Evolutionary conservation across 2,329 filamentous ascomycete species (phyloP).

Genomic region (Verticillium isaacii): DNA sequence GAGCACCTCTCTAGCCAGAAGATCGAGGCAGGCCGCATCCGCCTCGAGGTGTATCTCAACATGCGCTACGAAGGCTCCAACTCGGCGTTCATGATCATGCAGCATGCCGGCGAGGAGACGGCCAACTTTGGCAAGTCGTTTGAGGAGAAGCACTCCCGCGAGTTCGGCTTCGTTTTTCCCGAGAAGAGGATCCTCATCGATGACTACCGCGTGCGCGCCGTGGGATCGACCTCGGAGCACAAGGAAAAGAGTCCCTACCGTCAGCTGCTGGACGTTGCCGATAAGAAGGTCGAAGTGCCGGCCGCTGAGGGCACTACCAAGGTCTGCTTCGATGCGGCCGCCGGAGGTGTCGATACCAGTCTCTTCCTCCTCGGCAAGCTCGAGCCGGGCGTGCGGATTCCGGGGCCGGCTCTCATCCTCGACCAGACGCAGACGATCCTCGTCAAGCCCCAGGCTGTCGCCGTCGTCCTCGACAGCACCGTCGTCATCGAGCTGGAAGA

Average conservation of each 20-base stretch:
- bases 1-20: constrained; percentile 19
- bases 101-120: constrained; percentile 17
- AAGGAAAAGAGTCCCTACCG: constrained; percentile 11
- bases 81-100: constrained; percentile 31
- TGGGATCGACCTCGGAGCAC: constrained; percentile 8
- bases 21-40: constrained; percentile 29
- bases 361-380: constrained; percentile 21
- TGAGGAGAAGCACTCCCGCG: constrained; percentile 65
- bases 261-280: constrained; percentile 6
- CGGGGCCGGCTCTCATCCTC: constrained; percentile 67
- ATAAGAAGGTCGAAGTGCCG: constrained; percentile 3
- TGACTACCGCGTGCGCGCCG: constrained; percentile 13
- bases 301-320: constrained; percentile 6
- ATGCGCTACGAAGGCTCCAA: constrained; percentile 38
- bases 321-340: constrained; percentile 12
- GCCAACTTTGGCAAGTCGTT: constrained; percentile 64
- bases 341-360: not conserved
- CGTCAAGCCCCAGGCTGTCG: constrained; percentile 42
- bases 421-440: constrained; percentile 73
- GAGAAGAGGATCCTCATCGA: constrained; percentile 28
- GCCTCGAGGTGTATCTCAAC: constrained; percentile 35
- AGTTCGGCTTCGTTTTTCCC: constrained; percentile 58
- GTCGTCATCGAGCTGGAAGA: constrained; percentile 27
- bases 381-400: constrained; percentile 15
- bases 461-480: constrained; percentile 27